Base-by-base conservation (phyloP, 495 filamentous ascomycete species). In the Aspergillus egyptiacus region DNA sequence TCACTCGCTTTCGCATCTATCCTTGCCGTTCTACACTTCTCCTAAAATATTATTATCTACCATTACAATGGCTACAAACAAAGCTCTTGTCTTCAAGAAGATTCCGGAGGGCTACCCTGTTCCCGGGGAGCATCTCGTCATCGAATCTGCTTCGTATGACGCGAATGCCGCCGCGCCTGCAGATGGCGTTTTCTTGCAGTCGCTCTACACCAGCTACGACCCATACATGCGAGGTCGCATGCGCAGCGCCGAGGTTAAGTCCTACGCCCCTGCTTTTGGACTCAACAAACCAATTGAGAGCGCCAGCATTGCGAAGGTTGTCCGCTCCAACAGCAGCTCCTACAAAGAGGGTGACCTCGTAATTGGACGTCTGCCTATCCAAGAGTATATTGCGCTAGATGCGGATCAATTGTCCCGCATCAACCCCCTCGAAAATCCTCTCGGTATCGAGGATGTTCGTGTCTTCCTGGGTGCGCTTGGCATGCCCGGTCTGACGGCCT, bases 401-500 rank as follows among this genome's bases (percentile, higher is more conserved):
- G 40, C 51, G 69, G 34, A 69, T 48, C 40, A 65, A 48, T 19
- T 71, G 8, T 55, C 39, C 11, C 50, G 51, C 46, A 63, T 73
- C 48, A 38, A 51, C 28, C 64, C 60, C 32, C 62, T 74, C 28
- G 63, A 70, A n/a, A 74, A 74, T 60, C 71, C 69, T 11, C 57
- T 72, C 7, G 67, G 63, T 9, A 59, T 74, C 18, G 67, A 74
- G 53, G 71, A 74, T 43, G 63, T 72, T 50, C 68, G 71, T 34
- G 59, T 68, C 37, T 74, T 72, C 85, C 58, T 89, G 10, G 87
- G 89, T 11, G 76, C 86, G 11, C 71, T 95, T 18, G 89, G 89
- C 22, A 94, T 95, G 88, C 87, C 89, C 2, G 89, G 89, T 19
- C 64, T 94, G 59, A 93, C 89, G 0, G 89, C 85, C 2, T 95